These are phyloP conservation scores for Hypsizygus marmoreus DNA, from an alignment of 768 basidiomycete species.

Conservation along the genomic window DNA sequence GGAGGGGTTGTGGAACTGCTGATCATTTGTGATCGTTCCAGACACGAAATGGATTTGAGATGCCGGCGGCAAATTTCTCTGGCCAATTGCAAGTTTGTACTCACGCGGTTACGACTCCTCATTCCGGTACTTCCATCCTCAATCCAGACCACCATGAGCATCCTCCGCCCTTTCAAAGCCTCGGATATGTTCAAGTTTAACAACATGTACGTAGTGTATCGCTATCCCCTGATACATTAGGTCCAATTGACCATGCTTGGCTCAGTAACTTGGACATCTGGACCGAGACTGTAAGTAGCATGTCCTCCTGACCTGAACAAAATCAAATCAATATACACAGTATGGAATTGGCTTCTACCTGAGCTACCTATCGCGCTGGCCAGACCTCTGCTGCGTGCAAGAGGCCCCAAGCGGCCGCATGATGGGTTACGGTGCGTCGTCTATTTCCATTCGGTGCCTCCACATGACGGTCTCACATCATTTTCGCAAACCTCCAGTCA, in stretches of 20 bases:
- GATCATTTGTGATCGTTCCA: no score
- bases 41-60: no score
- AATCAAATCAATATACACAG: slow-evolving; percentile 36
- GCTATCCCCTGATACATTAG: background rate
- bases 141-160: slow-evolving; percentile 62
- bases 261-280: slow-evolving; percentile 89
- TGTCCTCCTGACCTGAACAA: background rate
- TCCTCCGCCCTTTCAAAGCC: slow-evolving; percentile 83
- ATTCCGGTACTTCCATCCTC: background rate
- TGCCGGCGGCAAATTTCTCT: no score
- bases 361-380: slow-evolving; percentile 88
- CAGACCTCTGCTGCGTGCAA: slow-evolving; percentile 84
- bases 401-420: slow-evolving; percentile 79
- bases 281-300: slow-evolving; percentile 88
- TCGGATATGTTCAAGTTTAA: slow-evolving; percentile 93
- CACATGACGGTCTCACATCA: slow-evolving; percentile 1
- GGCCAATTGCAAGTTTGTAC: no score
- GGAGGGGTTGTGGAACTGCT: no score
- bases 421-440: slow-evolving; percentile 87
- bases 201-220: slow-evolving; percentile 61
- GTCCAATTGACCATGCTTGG: slow-evolving; percentile 9
- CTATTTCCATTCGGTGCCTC: slow-evolving; percentile 2
- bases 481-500: slow-evolving; percentile 41
- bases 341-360: slow-evolving; percentile 90
- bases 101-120: no score